Percentiles rank a stretch among this genome's conserved stretches.
Evolutionary conservation across 129 eudicot genomes (phyloP).

Genomic region (Arctium lappa): DNA sequence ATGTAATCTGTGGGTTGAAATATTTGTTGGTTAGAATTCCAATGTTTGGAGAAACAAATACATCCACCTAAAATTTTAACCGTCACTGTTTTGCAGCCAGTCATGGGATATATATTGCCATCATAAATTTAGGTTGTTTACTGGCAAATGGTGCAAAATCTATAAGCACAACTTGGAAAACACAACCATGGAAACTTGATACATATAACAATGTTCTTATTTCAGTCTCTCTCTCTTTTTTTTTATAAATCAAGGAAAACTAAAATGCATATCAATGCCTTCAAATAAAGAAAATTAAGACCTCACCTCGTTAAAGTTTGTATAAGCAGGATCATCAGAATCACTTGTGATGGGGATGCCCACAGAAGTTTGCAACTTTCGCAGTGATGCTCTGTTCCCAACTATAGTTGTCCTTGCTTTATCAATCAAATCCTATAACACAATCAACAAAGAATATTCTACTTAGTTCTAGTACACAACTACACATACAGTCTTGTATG

Average conservation of each 20-base stretch:
- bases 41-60: neutral
- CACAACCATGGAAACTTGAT: slow-evolving; percentile 45
- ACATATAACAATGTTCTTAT: neutral
- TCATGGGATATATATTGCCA: slow-evolving; percentile 29
- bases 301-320: slow-evolving; percentile 56
- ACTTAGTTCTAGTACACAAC: neutral
- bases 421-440: slow-evolving; percentile 76
- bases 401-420: slow-evolving; percentile 76
- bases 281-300: neutral
- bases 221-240: neutral
- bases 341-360: slow-evolving; percentile 65
- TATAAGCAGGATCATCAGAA: slow-evolving; percentile 71
- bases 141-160: slow-evolving; percentile 74
- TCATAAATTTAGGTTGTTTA: slow-evolving; percentile 61
- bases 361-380: slow-evolving; percentile 64
- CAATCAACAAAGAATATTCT: slow-evolving; percentile 2
- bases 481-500: too few relatives aligned
- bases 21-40: neutral
- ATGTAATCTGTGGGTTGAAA: neutral
- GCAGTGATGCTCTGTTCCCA: slow-evolving; percentile 65
- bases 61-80: slow-evolving; percentile 27
- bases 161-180: slow-evolving; percentile 79
- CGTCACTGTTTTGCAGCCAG: slow-evolving; percentile 25
- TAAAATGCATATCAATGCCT: neutral
- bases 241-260: neutral